Conservation (phyloP, 2,329 filamentous ascomycete species). For the Colletotrichum siamense region DNA sequence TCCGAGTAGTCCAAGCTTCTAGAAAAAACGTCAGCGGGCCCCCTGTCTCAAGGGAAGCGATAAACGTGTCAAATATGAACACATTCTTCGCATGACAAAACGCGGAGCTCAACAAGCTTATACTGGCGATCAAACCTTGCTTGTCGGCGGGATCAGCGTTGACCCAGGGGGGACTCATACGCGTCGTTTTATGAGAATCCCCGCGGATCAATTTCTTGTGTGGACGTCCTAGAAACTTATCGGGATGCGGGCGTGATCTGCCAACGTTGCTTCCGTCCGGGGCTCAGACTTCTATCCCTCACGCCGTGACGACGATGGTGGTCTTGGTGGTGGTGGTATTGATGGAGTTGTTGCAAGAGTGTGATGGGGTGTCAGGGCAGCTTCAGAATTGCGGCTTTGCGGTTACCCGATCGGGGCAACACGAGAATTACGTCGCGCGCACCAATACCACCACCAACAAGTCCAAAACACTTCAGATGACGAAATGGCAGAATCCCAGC, state of each 20-base stretch:
- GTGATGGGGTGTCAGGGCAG: background rate
- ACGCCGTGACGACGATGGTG: background rate
- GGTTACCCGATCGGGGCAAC: background rate
- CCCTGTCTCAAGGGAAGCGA: background rate
- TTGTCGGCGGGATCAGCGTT: background rate
- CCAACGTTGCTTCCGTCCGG: background rate
- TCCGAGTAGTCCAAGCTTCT: background rate
- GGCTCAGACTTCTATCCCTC: background rate
- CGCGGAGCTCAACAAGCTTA: background rate
- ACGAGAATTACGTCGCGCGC: background rate
- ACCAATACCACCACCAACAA: background rate
- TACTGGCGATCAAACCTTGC: background rate
- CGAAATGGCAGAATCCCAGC: background rate
- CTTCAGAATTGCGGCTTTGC: background rate
- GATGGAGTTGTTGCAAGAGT: background rate
- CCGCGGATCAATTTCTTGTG: background rate
- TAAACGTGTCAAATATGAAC: constrained; percentile 1
- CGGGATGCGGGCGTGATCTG: background rate
- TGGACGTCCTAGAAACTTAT: background rate
- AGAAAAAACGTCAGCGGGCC: background rate
- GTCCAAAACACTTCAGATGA: background rate
- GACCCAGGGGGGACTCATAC: background rate
- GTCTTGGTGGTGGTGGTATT: background rate
- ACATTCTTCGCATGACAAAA: background rate
- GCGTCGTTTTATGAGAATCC: background rate